Percentiles rank a stretch among this genome's conserved stretches.
These are phyloP conservation scores for Sphagnum tenellum DNA, from an alignment of 225 moss, liverwort and hornwort genomes.

Conservation along the genomic window DNA sequence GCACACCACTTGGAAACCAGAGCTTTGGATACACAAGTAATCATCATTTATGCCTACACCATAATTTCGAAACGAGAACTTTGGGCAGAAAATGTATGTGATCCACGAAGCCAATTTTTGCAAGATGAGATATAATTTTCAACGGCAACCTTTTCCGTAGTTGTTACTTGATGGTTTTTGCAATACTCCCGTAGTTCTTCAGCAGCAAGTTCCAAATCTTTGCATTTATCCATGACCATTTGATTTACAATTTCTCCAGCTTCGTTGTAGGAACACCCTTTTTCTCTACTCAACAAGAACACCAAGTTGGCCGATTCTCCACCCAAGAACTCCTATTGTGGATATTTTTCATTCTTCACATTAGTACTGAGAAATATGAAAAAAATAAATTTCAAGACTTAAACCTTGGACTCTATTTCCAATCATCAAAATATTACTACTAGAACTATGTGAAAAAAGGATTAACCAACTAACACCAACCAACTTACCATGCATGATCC, in stretches of 20 bases:
- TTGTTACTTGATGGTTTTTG: not conserved
- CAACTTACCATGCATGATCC: too few relatives aligned
- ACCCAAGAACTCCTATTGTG: constrained; percentile 8
- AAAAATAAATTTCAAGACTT: not conserved
- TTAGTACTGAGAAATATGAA: too few relatives aligned
- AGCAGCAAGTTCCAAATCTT: constrained; percentile 4
- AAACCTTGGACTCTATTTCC: not conserved
- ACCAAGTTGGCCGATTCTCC: constrained; percentile 10
- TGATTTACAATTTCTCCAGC: constrained; percentile 14
- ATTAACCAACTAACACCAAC: too few relatives aligned
- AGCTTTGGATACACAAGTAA: too few relatives aligned
- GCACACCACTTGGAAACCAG: too few relatives aligned
- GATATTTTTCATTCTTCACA: not conserved
- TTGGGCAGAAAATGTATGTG: not conserved
- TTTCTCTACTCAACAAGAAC: constrained; percentile 3
- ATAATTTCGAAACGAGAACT: too few relatives aligned
- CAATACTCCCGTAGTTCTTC: constrained; percentile 6
- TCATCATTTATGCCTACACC: too few relatives aligned
- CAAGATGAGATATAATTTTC: constrained; percentile 8
- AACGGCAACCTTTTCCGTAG: not conserved
- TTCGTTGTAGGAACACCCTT: constrained; percentile 2
- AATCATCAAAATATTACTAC: too few relatives aligned
- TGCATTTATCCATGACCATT: constrained; percentile 13
- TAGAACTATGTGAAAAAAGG: too few relatives aligned
- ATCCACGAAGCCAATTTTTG: constrained; percentile 6